Conservation (phyloP, 2,329 filamentous ascomycete genomes). For the Coleophoma eucalyptorum region DNA sequence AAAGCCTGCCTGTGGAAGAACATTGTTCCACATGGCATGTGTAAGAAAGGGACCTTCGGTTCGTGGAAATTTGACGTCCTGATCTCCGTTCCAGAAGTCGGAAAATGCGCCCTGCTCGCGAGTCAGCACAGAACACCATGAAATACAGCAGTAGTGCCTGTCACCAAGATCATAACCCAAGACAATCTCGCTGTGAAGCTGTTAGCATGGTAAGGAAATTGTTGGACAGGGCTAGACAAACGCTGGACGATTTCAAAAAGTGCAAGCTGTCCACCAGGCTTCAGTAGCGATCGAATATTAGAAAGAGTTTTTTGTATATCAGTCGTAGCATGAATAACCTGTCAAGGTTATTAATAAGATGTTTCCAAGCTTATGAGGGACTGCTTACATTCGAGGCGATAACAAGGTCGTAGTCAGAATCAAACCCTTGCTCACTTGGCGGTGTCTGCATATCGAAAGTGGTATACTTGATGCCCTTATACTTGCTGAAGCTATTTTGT, state of each 20-base stretch:
- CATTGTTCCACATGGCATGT: neutral
- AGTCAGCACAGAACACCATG: too few species aligned
- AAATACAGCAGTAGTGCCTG: too few species aligned
- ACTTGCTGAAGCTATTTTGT: conserved; percentile 1
- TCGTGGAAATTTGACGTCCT: neutral
- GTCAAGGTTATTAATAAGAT: too few species aligned
- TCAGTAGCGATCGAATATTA: conserved; percentile 13
- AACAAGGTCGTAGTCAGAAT: conserved; percentile 21
- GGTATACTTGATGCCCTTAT: conserved; percentile 24
- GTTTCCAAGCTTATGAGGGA: too few species aligned
- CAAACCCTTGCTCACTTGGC: conserved; percentile 28
- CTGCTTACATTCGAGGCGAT: conserved; percentile 17
- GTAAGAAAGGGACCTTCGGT: neutral
- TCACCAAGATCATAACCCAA: too few species aligned
- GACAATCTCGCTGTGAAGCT: too few species aligned
- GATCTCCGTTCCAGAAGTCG: neutral
- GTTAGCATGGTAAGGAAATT: too few species aligned
- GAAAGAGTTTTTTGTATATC: conserved; percentile 6
- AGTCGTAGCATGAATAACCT: conserved; percentile 17
- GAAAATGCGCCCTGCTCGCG: neutral
- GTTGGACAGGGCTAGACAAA: neutral
- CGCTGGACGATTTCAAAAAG: neutral
- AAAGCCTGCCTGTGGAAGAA: neutral
- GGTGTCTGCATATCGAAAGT: conserved; percentile 28
- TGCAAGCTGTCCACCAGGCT: conserved; percentile 12